A percentile compares a stretch with the other conserved stretches of the same genome.
Evolutionary conservation across 257 asterid genomes (phyloP).

Genomic region (Verbascum thapsus): DNA sequence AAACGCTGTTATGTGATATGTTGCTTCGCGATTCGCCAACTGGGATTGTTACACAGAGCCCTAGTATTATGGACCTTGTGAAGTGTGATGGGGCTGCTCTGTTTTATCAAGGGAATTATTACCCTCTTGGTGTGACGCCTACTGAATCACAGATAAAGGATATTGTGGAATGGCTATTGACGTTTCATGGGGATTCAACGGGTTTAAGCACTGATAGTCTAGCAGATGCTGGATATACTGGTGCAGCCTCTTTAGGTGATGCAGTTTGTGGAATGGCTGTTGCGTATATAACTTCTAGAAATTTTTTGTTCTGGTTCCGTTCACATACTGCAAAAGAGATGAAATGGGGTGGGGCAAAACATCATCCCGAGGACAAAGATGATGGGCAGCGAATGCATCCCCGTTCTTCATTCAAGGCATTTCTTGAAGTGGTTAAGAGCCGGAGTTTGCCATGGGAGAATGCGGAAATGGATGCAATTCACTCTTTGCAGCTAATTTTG

Average conservation of each 20-base stretch:
- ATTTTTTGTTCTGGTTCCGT: slow-evolving; percentile 62
- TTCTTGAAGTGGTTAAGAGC: slow-evolving; percentile 60
- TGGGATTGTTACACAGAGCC: slow-evolving; percentile 58
- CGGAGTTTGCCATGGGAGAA: slow-evolving; percentile 54
- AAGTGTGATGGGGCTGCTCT: slow-evolving; percentile 68
- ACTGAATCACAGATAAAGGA: slow-evolving; percentile 51
- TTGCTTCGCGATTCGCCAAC: slow-evolving; percentile 57
- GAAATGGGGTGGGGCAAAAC: slow-evolving; percentile 75
- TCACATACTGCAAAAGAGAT: slow-evolving; percentile 59
- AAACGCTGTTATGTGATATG: slow-evolving; percentile 63
- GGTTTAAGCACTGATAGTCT: slow-evolving; percentile 69
- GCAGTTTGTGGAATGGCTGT: slow-evolving; percentile 73
- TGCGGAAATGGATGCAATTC: slow-evolving; percentile 65
- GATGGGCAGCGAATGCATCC: slow-evolving; percentile 60
- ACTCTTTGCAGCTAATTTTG: slow-evolving; percentile 59
- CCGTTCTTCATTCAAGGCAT: slow-evolving; percentile 54
- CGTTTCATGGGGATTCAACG: slow-evolving; percentile 55
- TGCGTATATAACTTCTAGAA: slow-evolving; percentile 46
- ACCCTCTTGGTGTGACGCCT: slow-evolving; percentile 56
- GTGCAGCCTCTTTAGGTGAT: slow-evolving; percentile 53
- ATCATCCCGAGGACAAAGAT: slow-evolving; percentile 63
- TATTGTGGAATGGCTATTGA: slow-evolving; percentile 51
- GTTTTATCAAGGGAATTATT: slow-evolving; percentile 51
- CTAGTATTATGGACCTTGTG: slow-evolving; percentile 59
- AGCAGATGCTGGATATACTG: slow-evolving; percentile 59